A percentile compares a stretch with the other conserved stretches of the same genome.
phyloP scores from a whole-genome alignment of 2,329 filamentous ascomycete species.

The Xylaria sp. region DNA sequence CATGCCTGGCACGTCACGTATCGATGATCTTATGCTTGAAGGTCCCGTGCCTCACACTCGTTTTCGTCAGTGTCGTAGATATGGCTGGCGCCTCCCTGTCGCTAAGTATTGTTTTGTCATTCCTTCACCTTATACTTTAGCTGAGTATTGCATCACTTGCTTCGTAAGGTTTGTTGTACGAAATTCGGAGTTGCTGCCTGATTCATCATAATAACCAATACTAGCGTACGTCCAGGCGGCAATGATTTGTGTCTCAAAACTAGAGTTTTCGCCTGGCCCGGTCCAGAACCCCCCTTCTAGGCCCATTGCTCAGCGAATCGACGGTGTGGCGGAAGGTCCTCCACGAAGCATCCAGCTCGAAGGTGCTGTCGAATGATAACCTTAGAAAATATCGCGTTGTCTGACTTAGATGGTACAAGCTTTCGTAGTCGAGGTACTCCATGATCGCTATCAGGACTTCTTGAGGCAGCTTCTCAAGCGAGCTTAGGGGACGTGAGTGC shows the following conservation, averaged over 20 bases:
- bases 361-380: slow-evolving; percentile 33
- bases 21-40: background rate
- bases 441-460: slow-evolving; percentile 37
- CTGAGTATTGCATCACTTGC: background rate
- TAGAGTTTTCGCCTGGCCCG: background rate
- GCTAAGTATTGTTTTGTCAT: slow-evolving; percentile 28
- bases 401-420: slow-evolving; percentile 37
- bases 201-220: background rate
- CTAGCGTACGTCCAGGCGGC: background rate
- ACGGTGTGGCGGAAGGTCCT: slow-evolving; percentile 28
- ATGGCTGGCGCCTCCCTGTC: slow-evolving; percentile 20
- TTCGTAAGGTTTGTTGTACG: too few relatives aligned
- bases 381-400: slow-evolving; percentile 31
- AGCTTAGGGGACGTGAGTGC: slow-evolving; percentile 6
- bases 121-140: slow-evolving; percentile 4
- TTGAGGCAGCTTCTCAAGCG: slow-evolving; percentile 36
- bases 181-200: background rate
- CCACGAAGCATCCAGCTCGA: slow-evolving; percentile 34
- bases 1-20: background rate
- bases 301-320: slow-evolving; percentile 21
- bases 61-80: background rate
- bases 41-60: background rate
- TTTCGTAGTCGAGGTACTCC: slow-evolving; percentile 34
- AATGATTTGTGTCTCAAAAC: too few relatives aligned
- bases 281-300: background rate